Percentiles rank a stretch among this genome's conserved stretches.
These are phyloP conservation scores for Apiotrichum siamense DNA, from an alignment of 1,284 basidiomycete genomes.

Conservation along the genomic window DNA sequence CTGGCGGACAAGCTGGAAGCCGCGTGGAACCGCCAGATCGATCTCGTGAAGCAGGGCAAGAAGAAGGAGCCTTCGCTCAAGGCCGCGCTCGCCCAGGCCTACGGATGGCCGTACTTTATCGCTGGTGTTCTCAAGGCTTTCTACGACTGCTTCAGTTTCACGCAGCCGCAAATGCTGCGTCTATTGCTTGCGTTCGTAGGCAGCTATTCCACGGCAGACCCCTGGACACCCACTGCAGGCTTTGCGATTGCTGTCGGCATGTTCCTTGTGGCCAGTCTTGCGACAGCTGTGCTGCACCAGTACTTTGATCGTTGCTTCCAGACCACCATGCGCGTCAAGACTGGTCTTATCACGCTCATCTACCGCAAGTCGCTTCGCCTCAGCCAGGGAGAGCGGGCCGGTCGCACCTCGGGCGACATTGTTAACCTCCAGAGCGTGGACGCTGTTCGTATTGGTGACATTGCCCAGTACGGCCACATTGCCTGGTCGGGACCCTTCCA, in stretches of 20 bases:
- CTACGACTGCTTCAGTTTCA: slow-evolving; percentile 75
- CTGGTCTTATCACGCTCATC: slow-evolving; percentile 75
- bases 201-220: slow-evolving; percentile 52
- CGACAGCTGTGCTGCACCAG: slow-evolving; percentile 82
- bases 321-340: slow-evolving; percentile 76
- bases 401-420: slow-evolving; percentile 78
- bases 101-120: slow-evolving; percentile 67
- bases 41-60: slow-evolving; percentile 50
- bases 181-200: slow-evolving; percentile 76
- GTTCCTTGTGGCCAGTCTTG: slow-evolving; percentile 68
- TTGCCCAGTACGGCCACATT: slow-evolving; percentile 66
- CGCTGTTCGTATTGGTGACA: slow-evolving; percentile 76
- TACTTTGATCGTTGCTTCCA: slow-evolving; percentile 54
- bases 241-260: slow-evolving; percentile 70
- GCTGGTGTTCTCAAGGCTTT: slow-evolving; percentile 66
- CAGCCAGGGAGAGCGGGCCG: slow-evolving; percentile 70
- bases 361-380: slow-evolving; percentile 82
- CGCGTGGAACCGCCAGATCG: slow-evolving; percentile 48
- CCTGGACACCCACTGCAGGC: slow-evolving; percentile 52
- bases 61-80: slow-evolving; percentile 64
- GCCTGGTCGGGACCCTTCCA: slow-evolving; percentile 51
- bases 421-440: slow-evolving; percentile 86
- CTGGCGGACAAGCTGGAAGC: slow-evolving; percentile 60
- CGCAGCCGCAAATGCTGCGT: slow-evolving; percentile 83
- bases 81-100: slow-evolving; percentile 66